Base-by-base conservation (phyloP, 2,329 filamentous ascomycete species). In the Pseudogymnoascus destructans region DNA sequence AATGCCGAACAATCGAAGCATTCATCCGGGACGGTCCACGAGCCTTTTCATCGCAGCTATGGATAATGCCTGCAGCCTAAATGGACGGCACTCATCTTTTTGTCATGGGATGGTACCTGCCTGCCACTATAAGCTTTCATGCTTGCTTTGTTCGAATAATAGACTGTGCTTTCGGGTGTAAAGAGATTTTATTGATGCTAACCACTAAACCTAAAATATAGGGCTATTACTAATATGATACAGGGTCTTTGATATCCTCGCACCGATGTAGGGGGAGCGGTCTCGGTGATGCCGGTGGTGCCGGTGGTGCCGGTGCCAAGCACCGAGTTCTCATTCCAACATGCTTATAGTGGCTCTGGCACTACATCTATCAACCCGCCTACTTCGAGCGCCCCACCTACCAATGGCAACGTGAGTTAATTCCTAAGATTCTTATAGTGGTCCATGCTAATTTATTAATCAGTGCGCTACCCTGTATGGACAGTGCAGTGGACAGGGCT, bases 61-160 rank as follows among this genome's bases (percentile, higher is more conserved):
- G 46, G 46, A 30, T 52, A 52, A 52, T 52, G 3, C 10, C 11
- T 19, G 25, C 13, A 52, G 46, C 23, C 46, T 52, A 52, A 52
- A 52, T 30, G 25, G 46, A 30, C 5, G 25, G 15, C 25, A 6
- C n/a, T 27, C 25, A n/a, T 49, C 8, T 15, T 25, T n/a, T 23
- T 49, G 42, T 49, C 42, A 49, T 49, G 42, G 42, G 42, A 49
- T 27, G 42, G 42, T 49, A 49, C 42, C 42, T 49, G 42, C 8
- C 42, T 27, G 10, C 11, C 42, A 49, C 42, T 52, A 52, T 52
- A 52, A 52, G 25, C 23, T 52, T 52, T 52, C 5, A 52, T 52
- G 46, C n/a, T n/a, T n/a, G n/a, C n/a, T n/a, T n/a, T n/a, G n/a
- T n/a, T n/a, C n/a, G n/a, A n/a, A n/a, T n/a, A n/a, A n/a, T n/a